Conservation (phyloP, 176 grass and related monocot species). For the Panicum miliaceum region DNA sequence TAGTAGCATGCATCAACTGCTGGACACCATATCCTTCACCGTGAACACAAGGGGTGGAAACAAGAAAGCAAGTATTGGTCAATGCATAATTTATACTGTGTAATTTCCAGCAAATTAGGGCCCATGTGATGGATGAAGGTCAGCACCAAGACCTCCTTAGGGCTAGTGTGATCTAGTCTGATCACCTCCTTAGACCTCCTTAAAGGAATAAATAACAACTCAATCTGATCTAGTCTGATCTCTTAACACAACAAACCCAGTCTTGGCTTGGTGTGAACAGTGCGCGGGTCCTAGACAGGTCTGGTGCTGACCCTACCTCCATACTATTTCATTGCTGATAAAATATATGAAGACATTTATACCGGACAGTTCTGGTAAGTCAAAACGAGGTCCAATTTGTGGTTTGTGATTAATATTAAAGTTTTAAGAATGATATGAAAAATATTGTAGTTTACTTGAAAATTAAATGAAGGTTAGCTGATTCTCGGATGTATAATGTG, state of each 20-base stretch:
- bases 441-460: neutral
- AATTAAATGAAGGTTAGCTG: neutral
- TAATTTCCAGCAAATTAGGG: neutral
- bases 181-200: no score
- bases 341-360: constrained; percentile 10
- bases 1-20: constrained; percentile 14
- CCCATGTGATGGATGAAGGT: neutral
- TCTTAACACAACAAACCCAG: no score
- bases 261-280: no score
- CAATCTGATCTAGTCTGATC: no score
- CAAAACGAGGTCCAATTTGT: neutral
- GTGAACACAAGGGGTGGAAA: constrained; percentile 8
- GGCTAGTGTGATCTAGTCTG: no score
- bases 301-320: no score
- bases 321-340: constrained; percentile 1
- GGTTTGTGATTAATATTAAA: neutral
- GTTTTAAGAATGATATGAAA: neutral
- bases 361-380: neutral
- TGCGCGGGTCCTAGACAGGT: no score
- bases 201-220: no score
- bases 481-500: constrained; percentile 12
- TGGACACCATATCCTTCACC: constrained; percentile 25
- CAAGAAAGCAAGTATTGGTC: constrained; percentile 14
- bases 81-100: constrained; percentile 7
- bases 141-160: neutral